Percentiles rank a stretch among this genome's conserved stretches.
Evolutionary conservation across 495 filamentous ascomycete species (phyloP).

Genomic region (Alectoria sarmentosa): DNA sequence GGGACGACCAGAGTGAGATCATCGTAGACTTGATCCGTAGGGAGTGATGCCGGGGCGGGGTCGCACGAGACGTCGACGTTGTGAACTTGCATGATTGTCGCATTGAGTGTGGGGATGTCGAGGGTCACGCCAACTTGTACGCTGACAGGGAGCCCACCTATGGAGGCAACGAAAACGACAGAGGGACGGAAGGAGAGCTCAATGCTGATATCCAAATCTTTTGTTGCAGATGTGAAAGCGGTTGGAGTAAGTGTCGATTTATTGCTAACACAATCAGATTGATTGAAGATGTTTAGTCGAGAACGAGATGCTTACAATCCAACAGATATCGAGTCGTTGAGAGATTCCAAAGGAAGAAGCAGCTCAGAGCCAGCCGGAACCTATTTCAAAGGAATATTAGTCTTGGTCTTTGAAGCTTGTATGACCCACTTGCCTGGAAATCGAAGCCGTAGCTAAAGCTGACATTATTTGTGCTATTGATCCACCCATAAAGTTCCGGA

Average conservation of each 20-base stretch:
- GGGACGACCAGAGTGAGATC: constrained; percentile 12
- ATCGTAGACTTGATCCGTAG: constrained; percentile 4
- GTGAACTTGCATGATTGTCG: constrained; percentile 8
- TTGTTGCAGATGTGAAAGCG: constrained; percentile 2
- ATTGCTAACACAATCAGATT: not conserved
- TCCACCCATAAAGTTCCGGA: constrained; percentile 6
- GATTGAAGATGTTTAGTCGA: too few species aligned
- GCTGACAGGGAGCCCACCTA: not conserved
- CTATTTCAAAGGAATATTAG: not conserved
- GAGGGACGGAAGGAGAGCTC: constrained; percentile 16
- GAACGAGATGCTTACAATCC: constrained; percentile 9
- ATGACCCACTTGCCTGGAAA: constrained; percentile 10
- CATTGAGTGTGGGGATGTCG: constrained; percentile 9
- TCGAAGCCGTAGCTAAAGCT: constrained; percentile 18
- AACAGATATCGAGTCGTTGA: constrained; percentile 12
- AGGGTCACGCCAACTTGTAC: constrained; percentile 4
- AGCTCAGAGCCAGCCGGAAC: constrained; percentile 8
- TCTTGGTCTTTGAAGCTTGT: not conserved
- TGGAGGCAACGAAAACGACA: constrained; percentile 5
- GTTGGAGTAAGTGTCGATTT: constrained; percentile 6
- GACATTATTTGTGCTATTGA: constrained; percentile 15
- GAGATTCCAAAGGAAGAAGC: not conserved
- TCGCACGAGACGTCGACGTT: constrained; percentile 12
- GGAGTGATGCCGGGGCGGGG: not conserved
- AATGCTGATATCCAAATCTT: constrained; percentile 8